phyloP scores from a whole-genome alignment of 441 rosid genomes.

The Populus hybrid region DNA sequence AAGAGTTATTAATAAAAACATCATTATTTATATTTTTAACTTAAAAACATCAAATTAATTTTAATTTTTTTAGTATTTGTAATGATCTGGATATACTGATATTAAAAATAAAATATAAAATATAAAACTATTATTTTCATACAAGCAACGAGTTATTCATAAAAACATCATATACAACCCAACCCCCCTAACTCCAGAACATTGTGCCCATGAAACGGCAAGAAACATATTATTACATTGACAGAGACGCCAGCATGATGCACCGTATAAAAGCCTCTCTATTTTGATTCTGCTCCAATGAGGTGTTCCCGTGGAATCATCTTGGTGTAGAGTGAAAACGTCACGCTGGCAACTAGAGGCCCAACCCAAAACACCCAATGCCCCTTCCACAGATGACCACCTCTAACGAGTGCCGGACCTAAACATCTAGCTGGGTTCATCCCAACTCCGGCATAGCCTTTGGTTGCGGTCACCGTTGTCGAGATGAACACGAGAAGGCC shows the following conservation, averaged over 20 bases:
- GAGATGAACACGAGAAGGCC: constrained; percentile 48
- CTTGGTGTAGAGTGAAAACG: constrained; percentile 33
- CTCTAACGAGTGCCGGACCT: constrained; percentile 51
- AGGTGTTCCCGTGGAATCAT: constrained; percentile 31
- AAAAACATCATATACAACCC: no score
- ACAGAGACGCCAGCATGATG: background rate
- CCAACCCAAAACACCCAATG: constrained; percentile 59
- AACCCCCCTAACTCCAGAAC: no score
- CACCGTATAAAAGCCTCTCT: background rate
- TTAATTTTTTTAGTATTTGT: no score
- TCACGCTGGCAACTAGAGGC: constrained; percentile 32
- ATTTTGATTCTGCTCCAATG: background rate
- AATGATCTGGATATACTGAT: no score
- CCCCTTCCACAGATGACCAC: constrained; percentile 47
- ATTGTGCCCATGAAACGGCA: background rate
- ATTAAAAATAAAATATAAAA: no score
- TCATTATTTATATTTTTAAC: no score
- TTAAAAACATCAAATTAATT: no score
- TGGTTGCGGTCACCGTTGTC: constrained; percentile 35
- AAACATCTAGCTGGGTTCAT: constrained; percentile 59
- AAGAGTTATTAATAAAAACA: no score
- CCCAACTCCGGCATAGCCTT: constrained; percentile 49
- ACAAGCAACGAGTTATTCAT: no score
- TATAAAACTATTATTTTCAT: no score
- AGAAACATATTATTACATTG: background rate